Conservation (phyloP, 192 early-diverging fungal species). For the Chytriomyces sp. region DNA sequence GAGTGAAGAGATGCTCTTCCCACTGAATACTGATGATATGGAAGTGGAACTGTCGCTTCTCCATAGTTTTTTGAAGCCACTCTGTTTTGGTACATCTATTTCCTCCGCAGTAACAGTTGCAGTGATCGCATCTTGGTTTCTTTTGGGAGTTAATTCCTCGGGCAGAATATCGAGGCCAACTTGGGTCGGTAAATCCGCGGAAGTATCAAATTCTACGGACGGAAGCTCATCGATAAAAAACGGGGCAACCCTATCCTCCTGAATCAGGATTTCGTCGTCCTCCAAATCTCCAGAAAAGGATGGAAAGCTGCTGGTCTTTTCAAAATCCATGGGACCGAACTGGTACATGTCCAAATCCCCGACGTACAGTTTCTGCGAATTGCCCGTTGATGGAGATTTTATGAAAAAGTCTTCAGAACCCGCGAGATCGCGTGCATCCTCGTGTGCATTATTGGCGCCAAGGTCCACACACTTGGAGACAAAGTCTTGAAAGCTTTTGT, state of each 20-base stretch:
- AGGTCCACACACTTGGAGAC: not conserved
- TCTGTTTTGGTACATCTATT: not conserved
- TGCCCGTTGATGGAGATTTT: no score
- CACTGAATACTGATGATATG: constrained; percentile 13
- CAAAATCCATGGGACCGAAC: no score
- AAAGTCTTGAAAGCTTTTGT: constrained; percentile 5
- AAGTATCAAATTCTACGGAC: not conserved
- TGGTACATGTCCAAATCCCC: no score
- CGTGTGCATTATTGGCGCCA: not conserved
- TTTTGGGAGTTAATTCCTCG: not conserved
- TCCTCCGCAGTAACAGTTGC: not conserved
- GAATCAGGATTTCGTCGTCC: no score
- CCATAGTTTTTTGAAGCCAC: constrained; percentile 10
- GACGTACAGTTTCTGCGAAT: no score
- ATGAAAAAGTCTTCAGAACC: no score
- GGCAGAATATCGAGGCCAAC: not conserved
- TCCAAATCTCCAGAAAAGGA: no score
- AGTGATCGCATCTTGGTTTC: not conserved
- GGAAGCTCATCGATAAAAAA: constrained; percentile 17
- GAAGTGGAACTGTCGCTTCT: constrained; percentile 2
- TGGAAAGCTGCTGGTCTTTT: no score
- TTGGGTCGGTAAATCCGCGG: no score
- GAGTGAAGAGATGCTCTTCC: not conserved
- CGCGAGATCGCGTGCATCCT: no score
- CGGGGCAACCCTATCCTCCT: not conserved